Conservation (phyloP, 495 filamentous ascomycete species). For the Penicillium bovifimosum region DNA sequence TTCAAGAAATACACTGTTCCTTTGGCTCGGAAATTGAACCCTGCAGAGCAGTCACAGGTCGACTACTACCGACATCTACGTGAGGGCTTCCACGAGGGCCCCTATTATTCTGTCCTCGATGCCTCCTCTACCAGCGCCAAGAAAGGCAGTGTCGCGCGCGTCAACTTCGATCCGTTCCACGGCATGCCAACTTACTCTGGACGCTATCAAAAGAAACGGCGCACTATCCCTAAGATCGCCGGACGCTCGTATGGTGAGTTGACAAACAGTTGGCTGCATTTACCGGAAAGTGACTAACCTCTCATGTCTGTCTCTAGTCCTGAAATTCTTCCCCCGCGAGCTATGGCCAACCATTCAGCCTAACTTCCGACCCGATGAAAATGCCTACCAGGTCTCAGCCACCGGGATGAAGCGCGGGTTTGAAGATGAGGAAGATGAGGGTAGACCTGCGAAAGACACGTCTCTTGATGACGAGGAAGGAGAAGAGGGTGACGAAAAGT, state of each 20-base stretch:
- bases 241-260: slow-evolving; percentile 47
- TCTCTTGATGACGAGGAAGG: slow-evolving; percentile 30
- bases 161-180: slow-evolving; percentile 52
- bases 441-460: slow-evolving; percentile 22
- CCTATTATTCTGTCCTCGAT: slow-evolving; percentile 52
- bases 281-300: slow-evolving; percentile 4
- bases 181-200: slow-evolving; percentile 55
- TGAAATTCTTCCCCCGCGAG: slow-evolving; percentile 54
- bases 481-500: slow-evolving; percentile 28
- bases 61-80: slow-evolving; percentile 45
- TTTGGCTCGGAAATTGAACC: slow-evolving; percentile 26
- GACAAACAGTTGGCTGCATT: neutral
- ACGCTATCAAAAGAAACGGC: slow-evolving; percentile 50
- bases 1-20: slow-evolving; percentile 37
- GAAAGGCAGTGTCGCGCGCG: slow-evolving; percentile 33
- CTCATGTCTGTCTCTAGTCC: slow-evolving; percentile 25
- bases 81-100: slow-evolving; percentile 50
- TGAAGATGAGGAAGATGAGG: slow-evolving; percentile 45
- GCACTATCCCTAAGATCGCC: slow-evolving; percentile 44
- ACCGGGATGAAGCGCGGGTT: slow-evolving; percentile 36
- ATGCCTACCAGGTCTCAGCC: slow-evolving; percentile 16
- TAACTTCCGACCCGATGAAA: slow-evolving; percentile 34
- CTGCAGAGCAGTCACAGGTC: slow-evolving; percentile 35
- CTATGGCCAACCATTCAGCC: slow-evolving; percentile 49
- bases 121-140: slow-evolving; percentile 39